Evolutionary conservation across 2,329 filamentous ascomycete genomes (phyloP).

Genomic region (Ceratocystis harringtonii): DNA sequence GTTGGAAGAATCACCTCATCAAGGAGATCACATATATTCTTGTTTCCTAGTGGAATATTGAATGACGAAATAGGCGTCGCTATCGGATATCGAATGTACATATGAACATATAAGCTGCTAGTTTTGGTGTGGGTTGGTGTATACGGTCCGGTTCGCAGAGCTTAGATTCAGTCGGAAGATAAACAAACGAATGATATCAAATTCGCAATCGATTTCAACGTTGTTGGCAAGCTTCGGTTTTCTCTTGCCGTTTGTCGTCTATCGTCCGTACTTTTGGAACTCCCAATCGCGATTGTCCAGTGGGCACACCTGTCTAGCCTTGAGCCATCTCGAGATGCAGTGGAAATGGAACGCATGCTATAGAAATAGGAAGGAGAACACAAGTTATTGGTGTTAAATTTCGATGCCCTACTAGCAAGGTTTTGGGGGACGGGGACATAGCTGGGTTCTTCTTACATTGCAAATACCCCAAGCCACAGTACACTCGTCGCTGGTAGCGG

Average conservation of each 20-base stretch:
- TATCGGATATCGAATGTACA: neutral
- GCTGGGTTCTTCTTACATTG: slow-evolving; percentile 52
- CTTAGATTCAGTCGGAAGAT: neutral
- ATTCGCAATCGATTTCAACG: neutral
- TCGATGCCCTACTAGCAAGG: neutral
- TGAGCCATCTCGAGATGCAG: slow-evolving; percentile 97
- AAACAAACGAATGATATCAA: neutral
- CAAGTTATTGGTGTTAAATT: no score
- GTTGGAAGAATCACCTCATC: neutral
- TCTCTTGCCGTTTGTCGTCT: slow-evolving; percentile 15
- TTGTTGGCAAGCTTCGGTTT: neutral
- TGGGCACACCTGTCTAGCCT: slow-evolving; percentile 96
- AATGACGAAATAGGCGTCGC: neutral
- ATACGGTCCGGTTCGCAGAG: neutral
- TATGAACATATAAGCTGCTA: neutral
- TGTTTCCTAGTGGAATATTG: neutral
- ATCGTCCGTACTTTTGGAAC: slow-evolving; percentile 93
- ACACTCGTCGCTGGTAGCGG: slow-evolving; percentile 92
- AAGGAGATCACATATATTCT: no score
- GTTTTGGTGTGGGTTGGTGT: neutral
- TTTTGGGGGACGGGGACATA: slow-evolving; percentile 24
- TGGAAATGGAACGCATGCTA: slow-evolving; percentile 99
- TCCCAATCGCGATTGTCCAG: slow-evolving; percentile 98
- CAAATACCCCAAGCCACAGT: slow-evolving; percentile 99
- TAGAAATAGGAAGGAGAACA: neutral